phyloP scores from a whole-genome alignment of 2,329 filamentous ascomycete genomes.

The Botrytis aclada region DNA sequence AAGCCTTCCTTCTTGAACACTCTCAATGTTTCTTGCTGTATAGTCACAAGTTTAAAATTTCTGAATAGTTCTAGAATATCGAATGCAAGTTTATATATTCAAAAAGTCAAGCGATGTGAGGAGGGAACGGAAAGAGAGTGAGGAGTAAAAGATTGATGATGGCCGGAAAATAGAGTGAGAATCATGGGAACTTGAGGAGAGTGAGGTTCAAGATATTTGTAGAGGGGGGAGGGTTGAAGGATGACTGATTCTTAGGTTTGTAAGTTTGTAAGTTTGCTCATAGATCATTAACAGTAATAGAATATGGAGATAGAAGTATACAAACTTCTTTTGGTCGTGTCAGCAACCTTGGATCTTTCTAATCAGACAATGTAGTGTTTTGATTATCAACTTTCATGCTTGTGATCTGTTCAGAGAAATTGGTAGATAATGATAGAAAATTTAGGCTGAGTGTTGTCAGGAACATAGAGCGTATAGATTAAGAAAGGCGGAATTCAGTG shows the following conservation, averaged over 20 bases:
- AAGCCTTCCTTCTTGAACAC: not conserved
- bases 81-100: not conserved
- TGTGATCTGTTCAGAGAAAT: too few relatives aligned
- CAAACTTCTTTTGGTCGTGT: too few relatives aligned
- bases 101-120: not conserved
- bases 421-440: not conserved
- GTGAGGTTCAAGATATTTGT: too few relatives aligned
- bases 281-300: too few relatives aligned
- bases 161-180: not conserved
- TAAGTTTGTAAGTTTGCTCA: too few relatives aligned
- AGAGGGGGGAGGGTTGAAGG: too few relatives aligned
- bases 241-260: too few relatives aligned
- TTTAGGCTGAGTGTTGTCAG: not conserved
- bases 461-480: not conserved
- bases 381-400: not conserved
- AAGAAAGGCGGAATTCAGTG: not conserved
- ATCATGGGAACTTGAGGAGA: not conserved
- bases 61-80: not conserved
- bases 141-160: not conserved
- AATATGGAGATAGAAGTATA: too few relatives aligned
- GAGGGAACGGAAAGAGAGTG: not conserved
- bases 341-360: too few relatives aligned
- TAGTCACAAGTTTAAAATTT: not conserved
- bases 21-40: not conserved
- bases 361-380: too few relatives aligned